Evolutionary conservation across 257 asterid genomes (phyloP).

Genomic region (Nicotiana otophora): DNA sequence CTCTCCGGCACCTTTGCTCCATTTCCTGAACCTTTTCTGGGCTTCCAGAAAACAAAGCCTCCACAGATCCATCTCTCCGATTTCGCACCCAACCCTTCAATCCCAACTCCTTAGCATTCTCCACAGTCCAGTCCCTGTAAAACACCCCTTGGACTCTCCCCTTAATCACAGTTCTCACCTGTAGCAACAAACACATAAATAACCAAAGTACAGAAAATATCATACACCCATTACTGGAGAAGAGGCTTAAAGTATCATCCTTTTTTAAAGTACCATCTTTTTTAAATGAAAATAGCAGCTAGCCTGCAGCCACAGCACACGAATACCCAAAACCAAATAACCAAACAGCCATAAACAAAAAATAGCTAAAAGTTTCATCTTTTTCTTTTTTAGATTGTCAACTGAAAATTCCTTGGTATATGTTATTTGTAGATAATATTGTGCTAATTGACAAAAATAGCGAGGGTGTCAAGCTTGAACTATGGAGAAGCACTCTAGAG

Average conservation of each 20-base stretch:
- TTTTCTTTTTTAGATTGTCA: not conserved
- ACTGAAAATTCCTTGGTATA: not conserved
- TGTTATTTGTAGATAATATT: no score
- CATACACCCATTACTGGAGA: not conserved
- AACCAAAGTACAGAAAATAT: not conserved
- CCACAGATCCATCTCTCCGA: slow-evolving; percentile 81
- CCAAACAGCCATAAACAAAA: not conserved
- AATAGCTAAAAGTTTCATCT: not conserved
- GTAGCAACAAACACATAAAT: slow-evolving; percentile 8
- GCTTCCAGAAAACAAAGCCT: slow-evolving; percentile 74
- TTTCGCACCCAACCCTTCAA: slow-evolving; percentile 95
- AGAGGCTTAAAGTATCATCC: not conserved
- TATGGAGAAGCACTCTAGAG: no score
- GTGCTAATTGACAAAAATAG: no score
- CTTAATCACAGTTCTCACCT: slow-evolving; percentile 71
- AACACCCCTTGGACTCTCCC: slow-evolving; percentile 95
- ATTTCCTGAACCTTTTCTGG: slow-evolving; percentile 73
- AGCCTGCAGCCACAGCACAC: not conserved
- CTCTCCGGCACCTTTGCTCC: slow-evolving; percentile 95
- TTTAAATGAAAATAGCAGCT: not conserved
- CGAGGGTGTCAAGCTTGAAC: no score
- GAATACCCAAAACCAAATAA: not conserved
- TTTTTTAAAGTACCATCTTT: not conserved
- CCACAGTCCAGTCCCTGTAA: slow-evolving; percentile 79
- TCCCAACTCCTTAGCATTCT: slow-evolving; percentile 69